phyloP scores from a whole-genome alignment of 1,284 basidiomycete genomes.

The Trametes sp. region DNA sequence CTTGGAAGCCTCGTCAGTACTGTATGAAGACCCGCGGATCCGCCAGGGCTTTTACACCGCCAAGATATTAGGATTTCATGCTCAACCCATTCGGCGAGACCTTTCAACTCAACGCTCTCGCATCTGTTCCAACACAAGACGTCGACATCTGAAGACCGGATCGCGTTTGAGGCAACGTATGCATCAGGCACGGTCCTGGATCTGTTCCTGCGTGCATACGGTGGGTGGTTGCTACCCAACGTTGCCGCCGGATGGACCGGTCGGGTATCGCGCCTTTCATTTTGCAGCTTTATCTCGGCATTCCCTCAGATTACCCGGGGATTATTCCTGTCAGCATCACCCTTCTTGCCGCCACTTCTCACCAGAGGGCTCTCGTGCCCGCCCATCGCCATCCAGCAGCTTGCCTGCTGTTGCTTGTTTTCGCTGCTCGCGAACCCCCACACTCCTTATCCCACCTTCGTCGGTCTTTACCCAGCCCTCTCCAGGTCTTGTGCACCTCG shows the following conservation, averaged over 20 bases:
- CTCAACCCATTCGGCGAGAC: no score
- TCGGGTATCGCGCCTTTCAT: conserved; percentile 20
- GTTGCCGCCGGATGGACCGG: conserved; percentile 7
- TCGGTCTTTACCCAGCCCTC: conserved; percentile 24
- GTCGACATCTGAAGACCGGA: not conserved
- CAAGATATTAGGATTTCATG: no score
- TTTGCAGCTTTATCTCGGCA: conserved; percentile 19
- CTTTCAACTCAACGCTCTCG: no score
- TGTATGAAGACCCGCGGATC: no score
- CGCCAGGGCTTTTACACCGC: no score
- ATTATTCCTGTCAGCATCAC: conserved; percentile 15
- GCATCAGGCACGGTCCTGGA: conserved; percentile 5
- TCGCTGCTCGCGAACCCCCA: conserved; percentile 8
- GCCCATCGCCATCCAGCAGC: not conserved
- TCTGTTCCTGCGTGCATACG: conserved; percentile 8
- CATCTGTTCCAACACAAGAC: not conserved
- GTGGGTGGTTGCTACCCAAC: conserved; percentile 22
- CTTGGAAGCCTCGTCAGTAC: no score
- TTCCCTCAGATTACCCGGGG: conserved; percentile 17
- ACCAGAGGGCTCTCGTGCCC: conserved; percentile 6
- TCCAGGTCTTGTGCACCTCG: conserved; percentile 1
- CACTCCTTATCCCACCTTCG: conserved; percentile 27
- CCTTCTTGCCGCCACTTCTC: conserved; percentile 6
- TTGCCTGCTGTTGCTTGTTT: not conserved
- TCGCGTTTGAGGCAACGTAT: not conserved